These are phyloP conservation scores for Nitzschia inconspicua DNA, from an alignment of 108 stramenopile genomes.

Conservation along the genomic window DNA sequence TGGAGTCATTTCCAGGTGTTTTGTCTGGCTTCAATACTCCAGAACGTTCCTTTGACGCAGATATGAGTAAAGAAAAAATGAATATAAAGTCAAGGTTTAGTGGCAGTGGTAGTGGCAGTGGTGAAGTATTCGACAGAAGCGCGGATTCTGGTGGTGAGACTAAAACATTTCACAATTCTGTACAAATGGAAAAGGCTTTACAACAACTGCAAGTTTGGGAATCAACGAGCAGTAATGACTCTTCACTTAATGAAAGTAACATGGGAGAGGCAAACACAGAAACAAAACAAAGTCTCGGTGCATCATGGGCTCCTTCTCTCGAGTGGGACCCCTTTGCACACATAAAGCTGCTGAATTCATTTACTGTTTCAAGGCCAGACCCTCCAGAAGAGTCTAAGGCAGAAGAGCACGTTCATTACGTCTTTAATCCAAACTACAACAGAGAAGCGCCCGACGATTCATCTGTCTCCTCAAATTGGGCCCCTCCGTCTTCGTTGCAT, in stretches of 20 bases:
- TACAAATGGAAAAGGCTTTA: no score
- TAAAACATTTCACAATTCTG: no score
- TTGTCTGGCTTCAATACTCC: no score
- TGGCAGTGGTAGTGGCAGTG: no score
- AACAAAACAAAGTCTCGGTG: background rate
- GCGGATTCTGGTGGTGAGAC: no score
- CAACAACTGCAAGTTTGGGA: no score
- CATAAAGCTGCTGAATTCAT: conserved; percentile 3
- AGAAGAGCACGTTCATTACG: background rate
- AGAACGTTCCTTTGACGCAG: no score
- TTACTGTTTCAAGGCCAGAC: conserved; percentile 14
- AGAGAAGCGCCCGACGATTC: conserved; percentile 8
- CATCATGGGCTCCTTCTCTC: conserved; percentile 16
- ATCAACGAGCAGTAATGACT: no score
- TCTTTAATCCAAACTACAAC: background rate
- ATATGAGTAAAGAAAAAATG: no score
- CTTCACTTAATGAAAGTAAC: background rate
- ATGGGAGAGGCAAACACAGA: background rate
- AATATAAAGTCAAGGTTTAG: no score
- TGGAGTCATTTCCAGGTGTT: no score
- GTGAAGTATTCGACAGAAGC: no score
- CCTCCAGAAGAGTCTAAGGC: conserved; percentile 11
- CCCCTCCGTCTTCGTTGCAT: conserved; percentile 11
- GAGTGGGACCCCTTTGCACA: conserved; percentile 18
- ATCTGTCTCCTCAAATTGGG: conserved; percentile 18